Evolutionary conservation across 257 asterid species (phyloP), one percentile per base, ranked within the genome.

Genomic region (Fraxinus americana): DNA sequence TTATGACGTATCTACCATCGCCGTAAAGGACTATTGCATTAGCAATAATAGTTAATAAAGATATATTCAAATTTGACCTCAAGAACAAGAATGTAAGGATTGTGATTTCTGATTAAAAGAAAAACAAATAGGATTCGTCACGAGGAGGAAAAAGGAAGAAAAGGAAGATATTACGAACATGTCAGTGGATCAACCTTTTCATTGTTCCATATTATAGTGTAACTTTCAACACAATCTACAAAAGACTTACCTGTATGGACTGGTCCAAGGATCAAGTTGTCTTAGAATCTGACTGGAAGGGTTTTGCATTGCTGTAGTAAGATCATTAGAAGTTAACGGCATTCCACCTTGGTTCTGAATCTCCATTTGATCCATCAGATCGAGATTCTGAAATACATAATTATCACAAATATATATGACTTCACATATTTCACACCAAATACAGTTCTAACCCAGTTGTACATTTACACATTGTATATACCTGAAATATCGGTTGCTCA

Each of bases 201-300:
- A 6, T 38, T 38, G 7, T 38, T 38, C 41, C 41, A 38, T 7
- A 38, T 38, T 38, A 38, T 38, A 38, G 41, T 38, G 10, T 38
- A 38, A 38, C 41, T 6, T 38, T 38, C 41, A 38, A 38, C 41
- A 38, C 41, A 5, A 36, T 1, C 41, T 36, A 36, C 41, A 38
- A 38, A 38, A 38, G 39, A 38, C 41, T 76, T 30, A 88, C 90
- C 85, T 77, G 32, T 73, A 86, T 10, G 88, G 83, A 68, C 84
- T 83, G 38, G 74, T 79, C 90, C 90, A 84, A 35, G 86, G 88
- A 74, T 86, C 91, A 68, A 80, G 83, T 30, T 86, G 82, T 87
- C 78, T 83, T 13, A 76, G 45, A 74, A 61, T 25, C 75, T 78
- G 81, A 1, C 82, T 78, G 1, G 77, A 2, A 45, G 80, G 81